Conservation (phyloP, 768 basidiomycete species). For the Russula dissimulans region DNA sequence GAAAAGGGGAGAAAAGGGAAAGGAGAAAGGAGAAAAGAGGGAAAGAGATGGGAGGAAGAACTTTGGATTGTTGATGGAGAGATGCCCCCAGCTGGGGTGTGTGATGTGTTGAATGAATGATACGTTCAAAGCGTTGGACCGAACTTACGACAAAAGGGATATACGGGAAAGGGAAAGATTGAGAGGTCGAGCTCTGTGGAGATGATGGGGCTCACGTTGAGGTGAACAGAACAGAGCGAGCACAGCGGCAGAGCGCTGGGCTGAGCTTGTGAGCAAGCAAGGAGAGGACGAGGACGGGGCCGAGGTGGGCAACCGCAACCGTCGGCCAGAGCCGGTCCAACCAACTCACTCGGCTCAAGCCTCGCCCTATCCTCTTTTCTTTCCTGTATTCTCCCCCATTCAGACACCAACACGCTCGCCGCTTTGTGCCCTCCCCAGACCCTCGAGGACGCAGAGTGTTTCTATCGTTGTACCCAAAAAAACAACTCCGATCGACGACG, state of each 20-base stretch:
- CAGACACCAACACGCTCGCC: too few species aligned
- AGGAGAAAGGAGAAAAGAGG: neutral
- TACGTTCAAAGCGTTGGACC: neutral
- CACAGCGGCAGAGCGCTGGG: neutral
- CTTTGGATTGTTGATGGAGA: neutral
- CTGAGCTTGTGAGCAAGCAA: neutral
- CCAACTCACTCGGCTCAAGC: neutral
- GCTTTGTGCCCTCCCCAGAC: neutral
- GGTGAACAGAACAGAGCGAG: neutral
- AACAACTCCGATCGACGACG: conserved; percentile 10
- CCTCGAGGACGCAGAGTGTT: too few species aligned
- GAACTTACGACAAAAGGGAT: conserved; percentile 6
- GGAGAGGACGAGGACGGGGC: neutral
- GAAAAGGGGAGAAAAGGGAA: conserved; percentile 6
- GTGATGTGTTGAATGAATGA: conserved; percentile 1
- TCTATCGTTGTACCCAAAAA: neutral
- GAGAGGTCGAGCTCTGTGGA: neutral
- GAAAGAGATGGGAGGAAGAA: neutral
- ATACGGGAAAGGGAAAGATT: neutral
- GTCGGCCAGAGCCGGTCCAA: conserved; percentile 5
- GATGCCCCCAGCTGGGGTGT: neutral
- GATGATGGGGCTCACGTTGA: neutral
- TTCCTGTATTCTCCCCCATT: neutral
- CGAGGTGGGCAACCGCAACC: neutral
- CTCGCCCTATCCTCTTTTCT: neutral